Conservation (phyloP, 75 land plant genomes). For the Azolla pinnata region DNA sequence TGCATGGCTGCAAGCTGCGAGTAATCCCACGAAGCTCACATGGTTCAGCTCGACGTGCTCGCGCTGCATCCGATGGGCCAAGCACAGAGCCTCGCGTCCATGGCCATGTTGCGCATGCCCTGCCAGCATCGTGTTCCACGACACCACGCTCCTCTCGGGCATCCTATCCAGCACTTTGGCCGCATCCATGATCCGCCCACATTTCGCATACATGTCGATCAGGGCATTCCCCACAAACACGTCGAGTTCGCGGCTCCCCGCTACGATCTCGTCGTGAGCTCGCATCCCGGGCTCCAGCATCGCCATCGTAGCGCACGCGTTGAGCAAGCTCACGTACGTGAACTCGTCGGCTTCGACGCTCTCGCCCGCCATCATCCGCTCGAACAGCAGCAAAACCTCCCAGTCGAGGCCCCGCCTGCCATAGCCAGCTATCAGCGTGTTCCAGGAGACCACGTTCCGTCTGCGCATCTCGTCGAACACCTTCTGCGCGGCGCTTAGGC, state of each 20-base stretch:
- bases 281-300: conserved; percentile 13
- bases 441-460: conserved; percentile 65
- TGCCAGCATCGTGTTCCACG: conserved; percentile 15
- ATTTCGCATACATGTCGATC: conserved; percentile 17
- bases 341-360: conserved; percentile 7
- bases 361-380: conserved; percentile 7
- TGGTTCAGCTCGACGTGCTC: conserved; percentile 9
- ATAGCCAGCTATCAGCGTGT: conserved; percentile 58
- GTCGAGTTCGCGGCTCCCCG: background rate
- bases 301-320: conserved; percentile 5
- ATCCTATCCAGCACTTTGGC: conserved; percentile 4
- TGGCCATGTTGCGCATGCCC: conserved; percentile 15
- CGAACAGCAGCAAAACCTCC: conserved; percentile 13
- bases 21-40: conserved; percentile 15
- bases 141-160: conserved; percentile 8
- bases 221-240: conserved; percentile 4
- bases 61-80: conserved; percentile 12
- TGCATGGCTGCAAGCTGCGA: conserved; percentile 21
- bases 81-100: conserved; percentile 2
- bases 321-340: conserved; percentile 10
- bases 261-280: background rate
- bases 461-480: conserved; percentile 52
- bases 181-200: conserved; percentile 8
- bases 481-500: conserved; percentile 34
- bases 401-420: conserved; percentile 52